Evolutionary conservation across 2,329 filamentous ascomycete genomes (phyloP).

Genomic region (Phialemonium atrogriseum): DNA sequence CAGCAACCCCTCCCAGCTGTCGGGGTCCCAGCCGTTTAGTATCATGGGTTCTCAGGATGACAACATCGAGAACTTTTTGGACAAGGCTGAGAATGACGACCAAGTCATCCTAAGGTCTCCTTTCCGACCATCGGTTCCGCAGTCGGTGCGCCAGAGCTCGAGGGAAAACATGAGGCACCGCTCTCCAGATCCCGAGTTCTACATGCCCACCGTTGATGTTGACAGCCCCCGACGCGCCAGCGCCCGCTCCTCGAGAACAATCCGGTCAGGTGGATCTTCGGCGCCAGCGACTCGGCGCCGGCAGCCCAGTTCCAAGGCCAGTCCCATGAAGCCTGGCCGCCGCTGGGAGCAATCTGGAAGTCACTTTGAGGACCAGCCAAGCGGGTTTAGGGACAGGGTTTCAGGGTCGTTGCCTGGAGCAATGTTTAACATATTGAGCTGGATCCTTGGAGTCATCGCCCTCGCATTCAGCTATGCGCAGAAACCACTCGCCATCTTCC

Average conservation of each 20-base stretch:
- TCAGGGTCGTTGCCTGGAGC: conserved; percentile 26
- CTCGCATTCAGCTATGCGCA: conserved; percentile 55
- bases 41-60: conserved; percentile 42
- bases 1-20: conserved; percentile 39
- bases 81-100: conserved; percentile 43
- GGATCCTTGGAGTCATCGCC: conserved; percentile 46
- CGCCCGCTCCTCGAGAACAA: conserved; percentile 23
- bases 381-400: conserved; percentile 21
- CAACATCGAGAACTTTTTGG: conserved; percentile 45
- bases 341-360: conserved; percentile 2
- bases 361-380: conserved; percentile 9
- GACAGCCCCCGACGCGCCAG: conserved; percentile 28
- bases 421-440: conserved; percentile 33
- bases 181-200: conserved; percentile 42
- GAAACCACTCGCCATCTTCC: conserved; percentile 51
- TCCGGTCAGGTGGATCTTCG: conserved; percentile 14
- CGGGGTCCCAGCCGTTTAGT: conserved; percentile 30
- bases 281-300: conserved; percentile 9
- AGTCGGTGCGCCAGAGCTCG: conserved; percentile 22
- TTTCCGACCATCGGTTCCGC: conserved; percentile 44
- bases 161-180: conserved; percentile 19
- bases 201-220: conserved; percentile 41
- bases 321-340: conserved; percentile 9
- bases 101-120: conserved; percentile 45
- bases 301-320: conserved; percentile 6